Base-by-base conservation (phyloP, 2,329 filamentous ascomycete species). In the Colletotrichum falcatum region DNA sequence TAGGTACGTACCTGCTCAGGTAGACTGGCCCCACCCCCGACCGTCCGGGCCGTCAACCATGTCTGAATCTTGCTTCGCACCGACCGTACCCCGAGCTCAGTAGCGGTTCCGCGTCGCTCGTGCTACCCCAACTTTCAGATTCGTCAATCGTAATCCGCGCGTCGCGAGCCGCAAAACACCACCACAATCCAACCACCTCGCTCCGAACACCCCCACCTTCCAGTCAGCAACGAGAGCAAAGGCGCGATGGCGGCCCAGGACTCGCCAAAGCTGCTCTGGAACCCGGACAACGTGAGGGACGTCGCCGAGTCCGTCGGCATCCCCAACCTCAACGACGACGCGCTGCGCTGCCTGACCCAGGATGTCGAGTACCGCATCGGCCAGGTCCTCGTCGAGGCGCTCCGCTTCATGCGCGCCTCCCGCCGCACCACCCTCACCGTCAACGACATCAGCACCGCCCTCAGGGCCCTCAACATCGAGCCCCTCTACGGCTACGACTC, bases 291-390 rank as follows among this genome's bases (percentile, higher is more conserved):
- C 76, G 93, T 99, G 76, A 91, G 91, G 76, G 96, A 99, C 80
- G 95, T 98, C 72, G 95, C 96, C 75, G 96, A 99, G 81, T 97
- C 96, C 1, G 93, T 98, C 58, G 96, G 96, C 68, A 95, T 99
- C 76, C 85, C 89, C 75, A 88, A 89, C 65, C 87, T 98, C 54
- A 90, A 89, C 78, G 94, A 97, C 71, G 95, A 98, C 72, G 93
- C 96, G 28, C 90, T 95, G 55, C 93, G 96, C 72, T 91, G 94
- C 68, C 88, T 99, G 54, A 92, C 94, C 12, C 94, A 97, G 79
- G 96, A 99, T 79, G 94, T 98, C 74, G 96, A 99, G 83, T 99
- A 96, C 79, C 93, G 96, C 71, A 89, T 99, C 75, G 92, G 94
- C 55, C 95, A 98, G 82, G 94, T 98, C 73, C 90, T 99, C 73